phyloP scores from a whole-genome alignment of 768 basidiomycete species.

The Naganishia vishniacii region DNA sequence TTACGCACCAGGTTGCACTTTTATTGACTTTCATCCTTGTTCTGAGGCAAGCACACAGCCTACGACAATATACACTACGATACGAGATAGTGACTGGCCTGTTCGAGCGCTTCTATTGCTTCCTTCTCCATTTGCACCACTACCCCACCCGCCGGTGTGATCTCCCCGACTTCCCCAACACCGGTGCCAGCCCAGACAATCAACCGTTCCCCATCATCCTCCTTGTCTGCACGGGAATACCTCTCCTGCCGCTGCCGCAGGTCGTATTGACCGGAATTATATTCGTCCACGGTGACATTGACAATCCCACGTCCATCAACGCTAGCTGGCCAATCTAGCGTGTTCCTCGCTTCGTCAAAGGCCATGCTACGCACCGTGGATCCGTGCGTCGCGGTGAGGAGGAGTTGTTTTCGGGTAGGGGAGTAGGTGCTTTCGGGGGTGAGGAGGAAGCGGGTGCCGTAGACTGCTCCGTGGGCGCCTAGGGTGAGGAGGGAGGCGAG shows the following conservation, averaged over 20 bases:
- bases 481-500: conserved; percentile 62
- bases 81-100: background rate
- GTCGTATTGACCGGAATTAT: conserved; percentile 48
- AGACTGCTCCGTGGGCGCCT: conserved; percentile 63
- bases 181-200: conserved; percentile 67
- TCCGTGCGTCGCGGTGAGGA: conserved; percentile 49
- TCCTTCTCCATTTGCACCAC: conserved; percentile 23
- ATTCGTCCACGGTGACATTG: conserved; percentile 52
- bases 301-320: conserved; percentile 61
- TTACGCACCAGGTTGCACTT: no score
- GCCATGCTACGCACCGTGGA: conserved; percentile 59
- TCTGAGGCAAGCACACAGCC: no score
- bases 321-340: conserved; percentile 50
- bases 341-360: conserved; percentile 56
- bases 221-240: conserved; percentile 47
- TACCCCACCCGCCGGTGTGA: conserved; percentile 42
- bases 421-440: conserved; percentile 62
- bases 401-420: conserved; percentile 55
- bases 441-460: conserved; percentile 71
- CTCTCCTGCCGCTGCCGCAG: conserved; percentile 52
- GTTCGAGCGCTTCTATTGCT: conserved; percentile 10
- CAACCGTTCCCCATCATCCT: conserved; percentile 55
- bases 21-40: no score
- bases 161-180: conserved; percentile 57
- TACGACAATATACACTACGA: background rate